Base-by-base conservation (phyloP, 768 basidiomycete genomes). In the Serendipita vermifera region DNA sequence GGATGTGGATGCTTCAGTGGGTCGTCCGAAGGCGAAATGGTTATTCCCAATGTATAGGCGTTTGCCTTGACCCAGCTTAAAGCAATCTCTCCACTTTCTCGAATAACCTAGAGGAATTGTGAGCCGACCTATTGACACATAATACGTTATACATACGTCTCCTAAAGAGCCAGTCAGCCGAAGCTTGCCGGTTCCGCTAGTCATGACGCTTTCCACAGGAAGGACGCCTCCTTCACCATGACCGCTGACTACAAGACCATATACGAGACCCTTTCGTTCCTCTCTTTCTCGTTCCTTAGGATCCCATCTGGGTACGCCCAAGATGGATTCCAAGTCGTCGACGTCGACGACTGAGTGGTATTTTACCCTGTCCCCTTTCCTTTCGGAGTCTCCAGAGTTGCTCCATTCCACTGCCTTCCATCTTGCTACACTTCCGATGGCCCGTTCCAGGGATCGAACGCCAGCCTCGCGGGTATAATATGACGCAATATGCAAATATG, bases 351-450 rank as follows among this genome's bases (percentile, higher is more conserved):
- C 61, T 0, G 73, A 66, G 17, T 74, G 71, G 68, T 91, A 96
- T 15, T 65, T 67, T 61, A 69, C 69, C 58, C 59, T 59, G 60
- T 62, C 5, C 60, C 63, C 36, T 56, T 59, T 20, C 61, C 53
- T 58, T 6, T 31, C 15, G 11, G 54, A 26, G 26, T 56, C 80
- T 13, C 80, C 66, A 62, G 75, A 72, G 61, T 87, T 84, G 0
- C 87, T 80, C 82, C 85, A 93, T 62, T 96, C 85, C 3, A 97
- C 93, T 1, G 90, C 92, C 64, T 96, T 96, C 61, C 77, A 84
- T 31, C 92, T 72, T n/a, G 85, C 85, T n/a, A 97, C 82, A 22
- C 82, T 77, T 2, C 88, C 90, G 38, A 97, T 81, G 2, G 87
- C 80, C 11, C 92, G 79, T 63, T 96, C 92, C 14, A 94, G 76